Conservation (phyloP, 1,139 yeast species). For the Diutina mesorugosa region DNA sequence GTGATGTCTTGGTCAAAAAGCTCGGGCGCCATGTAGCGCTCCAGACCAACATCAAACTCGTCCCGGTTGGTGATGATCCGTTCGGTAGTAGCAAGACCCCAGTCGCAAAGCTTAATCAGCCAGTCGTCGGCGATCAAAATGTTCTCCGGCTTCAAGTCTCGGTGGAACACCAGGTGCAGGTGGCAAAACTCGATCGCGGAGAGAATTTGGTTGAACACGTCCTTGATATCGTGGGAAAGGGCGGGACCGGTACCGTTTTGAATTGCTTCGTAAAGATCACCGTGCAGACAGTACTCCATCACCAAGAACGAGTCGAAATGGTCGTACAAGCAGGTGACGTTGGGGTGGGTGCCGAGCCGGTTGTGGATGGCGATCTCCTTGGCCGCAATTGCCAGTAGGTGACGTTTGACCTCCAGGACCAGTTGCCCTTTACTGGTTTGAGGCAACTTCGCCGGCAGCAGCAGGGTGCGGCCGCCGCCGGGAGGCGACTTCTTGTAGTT, state of each 20-base stretch:
- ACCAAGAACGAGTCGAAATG: conserved; percentile 72
- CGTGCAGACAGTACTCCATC: conserved; percentile 80
- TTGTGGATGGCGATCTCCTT: conserved; percentile 70
- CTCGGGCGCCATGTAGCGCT: conserved; percentile 97
- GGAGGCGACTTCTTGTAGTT: conserved; percentile 19
- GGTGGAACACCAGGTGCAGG: conserved; percentile 58
- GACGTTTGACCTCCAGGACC: not conserved
- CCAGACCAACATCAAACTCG: conserved; percentile 89
- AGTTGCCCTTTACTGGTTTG: not conserved
- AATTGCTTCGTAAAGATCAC: conserved; percentile 90
- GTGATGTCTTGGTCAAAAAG: conserved; percentile 50
- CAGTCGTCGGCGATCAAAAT: conserved; percentile 68
- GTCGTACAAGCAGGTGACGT: conserved; percentile 59
- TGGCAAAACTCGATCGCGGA: conserved; percentile 76
- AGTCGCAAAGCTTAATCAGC: conserved; percentile 76
- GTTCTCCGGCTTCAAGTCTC: conserved; percentile 88
- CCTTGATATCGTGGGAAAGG: conserved; percentile 61
- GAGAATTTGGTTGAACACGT: conserved; percentile 63
- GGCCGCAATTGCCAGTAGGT: conserved; percentile 25
- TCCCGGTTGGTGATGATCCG: conserved; percentile 32
- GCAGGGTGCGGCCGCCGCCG: conserved; percentile 5
- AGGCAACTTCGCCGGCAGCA: not conserved
- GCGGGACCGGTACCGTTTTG: conserved; percentile 72
- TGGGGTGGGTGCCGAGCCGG: conserved; percentile 50
- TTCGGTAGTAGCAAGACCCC: conserved; percentile 79